These are phyloP conservation scores for Fonsecaea pedrosoi DNA, from an alignment of 2,329 filamentous ascomycete species.

Conservation along the genomic window DNA sequence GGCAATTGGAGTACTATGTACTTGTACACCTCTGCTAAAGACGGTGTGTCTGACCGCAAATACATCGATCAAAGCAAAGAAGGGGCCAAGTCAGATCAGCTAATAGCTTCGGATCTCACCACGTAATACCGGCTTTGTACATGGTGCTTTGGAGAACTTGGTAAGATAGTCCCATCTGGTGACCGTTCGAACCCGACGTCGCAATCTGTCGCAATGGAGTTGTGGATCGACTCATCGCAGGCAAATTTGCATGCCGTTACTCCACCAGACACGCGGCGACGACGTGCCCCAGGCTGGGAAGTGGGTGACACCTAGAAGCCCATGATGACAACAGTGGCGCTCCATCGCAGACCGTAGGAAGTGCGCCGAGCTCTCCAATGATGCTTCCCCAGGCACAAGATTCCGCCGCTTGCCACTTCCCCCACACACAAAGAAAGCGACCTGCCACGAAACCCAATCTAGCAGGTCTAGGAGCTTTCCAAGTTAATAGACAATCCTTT, in stretches of 20 bases:
- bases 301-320: background rate
- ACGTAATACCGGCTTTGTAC: too few relatives aligned
- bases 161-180: too few relatives aligned
- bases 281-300: constrained; percentile 7
- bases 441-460: constrained; percentile 11
- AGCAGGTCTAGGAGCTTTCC: constrained; percentile 18
- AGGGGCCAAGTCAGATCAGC: too few relatives aligned
- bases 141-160: too few relatives aligned
- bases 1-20: too few relatives aligned
- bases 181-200: too few relatives aligned
- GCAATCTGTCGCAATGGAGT: too few relatives aligned
- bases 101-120: too few relatives aligned
- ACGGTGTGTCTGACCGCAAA: too few relatives aligned
- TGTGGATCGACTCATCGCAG: background rate
- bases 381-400: background rate
- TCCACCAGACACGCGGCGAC: constrained; percentile 10
- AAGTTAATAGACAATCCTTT: background rate
- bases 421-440: constrained; percentile 9
- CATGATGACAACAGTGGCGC: constrained; percentile 22
- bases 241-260: background rate
- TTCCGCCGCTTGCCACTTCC: background rate
- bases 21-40: too few relatives aligned
- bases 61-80: too few relatives aligned
- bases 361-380: constrained; percentile 3
- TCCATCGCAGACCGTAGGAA: background rate